Base-by-base conservation (phyloP, 768 basidiomycete genomes). In the Russula griseocarnosa region DNA sequence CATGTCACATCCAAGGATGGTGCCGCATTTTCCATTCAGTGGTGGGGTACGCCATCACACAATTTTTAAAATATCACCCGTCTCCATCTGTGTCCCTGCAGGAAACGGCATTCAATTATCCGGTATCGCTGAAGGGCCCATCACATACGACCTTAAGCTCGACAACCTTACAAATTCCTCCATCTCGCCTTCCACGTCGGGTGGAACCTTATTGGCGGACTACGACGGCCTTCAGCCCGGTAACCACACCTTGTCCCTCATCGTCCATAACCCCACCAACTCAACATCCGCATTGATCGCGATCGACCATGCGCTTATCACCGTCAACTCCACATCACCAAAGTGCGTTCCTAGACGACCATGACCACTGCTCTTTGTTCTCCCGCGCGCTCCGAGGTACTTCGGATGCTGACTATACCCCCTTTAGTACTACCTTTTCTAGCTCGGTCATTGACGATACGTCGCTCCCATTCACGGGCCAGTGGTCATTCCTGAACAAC, bases 1-100 rank as follows among this genome's bases (percentile, higher is more conserved):
- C 89, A 91, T 69, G 76, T 83, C 61, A 90, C 89, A n/a, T 79
- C 81, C 10, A 75, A 71, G 61, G 71, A 87, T 69, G 82, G 82
- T 16, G 85, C 88, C 11, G 77, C 79, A 13, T 66, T 90, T 11
- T 73, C 78, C 52, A 69, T 91, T 54, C 71, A 70, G 52, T 92
- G 86, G 86, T 81, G 76, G 62, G 89, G 89, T 88, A 70, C 65
- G 81, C 76, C 11, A 3, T 58, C 42, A 42, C n/a, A 13, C 50
- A n/a, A 14, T 22, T 47, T 54, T 28, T 22, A 24, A 2, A 5
- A 5, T 11, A 4, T 2, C 11, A 0, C 26, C 46, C 26, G 10
- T 26, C 30, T 46, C 34, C 24, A 13, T 28, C 20, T 57, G 5
- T 42, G 8, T 54, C 42, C 38, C 16, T 10, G 2, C 70, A 90